Percentiles rank a stretch among this genome's conserved stretches.
Evolutionary conservation across 331 rosid genomes (phyloP).

Genomic region (Telfairia occidentalis): DNA sequence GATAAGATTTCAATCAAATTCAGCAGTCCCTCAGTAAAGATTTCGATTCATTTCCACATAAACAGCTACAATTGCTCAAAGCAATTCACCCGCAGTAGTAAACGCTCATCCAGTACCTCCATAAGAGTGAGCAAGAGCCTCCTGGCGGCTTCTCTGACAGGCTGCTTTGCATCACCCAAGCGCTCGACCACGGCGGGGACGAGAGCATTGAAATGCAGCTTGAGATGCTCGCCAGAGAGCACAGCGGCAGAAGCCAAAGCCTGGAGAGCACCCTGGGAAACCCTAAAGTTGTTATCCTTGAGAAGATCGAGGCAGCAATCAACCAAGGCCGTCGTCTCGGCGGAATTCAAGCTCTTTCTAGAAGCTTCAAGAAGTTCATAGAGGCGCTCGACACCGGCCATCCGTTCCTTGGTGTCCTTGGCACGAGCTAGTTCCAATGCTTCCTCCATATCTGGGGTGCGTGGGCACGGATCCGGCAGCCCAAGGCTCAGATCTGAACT

Average conservation of each 20-base stretch:
- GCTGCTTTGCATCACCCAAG: conserved; percentile 86
- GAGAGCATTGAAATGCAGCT: conserved; percentile 89
- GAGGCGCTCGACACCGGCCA: conserved; percentile 98
- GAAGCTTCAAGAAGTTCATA: conserved; percentile 85
- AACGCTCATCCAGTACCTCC: conserved; percentile 44
- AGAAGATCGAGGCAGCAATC: conserved; percentile 93
- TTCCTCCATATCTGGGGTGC: conserved; percentile 57
- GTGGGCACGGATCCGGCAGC: conserved; percentile 47
- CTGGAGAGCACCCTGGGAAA: conserved; percentile 95
- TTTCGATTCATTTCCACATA: not conserved
- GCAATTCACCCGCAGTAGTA: not conserved
- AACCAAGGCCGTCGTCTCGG: conserved; percentile 72
- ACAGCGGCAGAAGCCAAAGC: conserved; percentile 93
- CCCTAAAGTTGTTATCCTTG: conserved; percentile 84
- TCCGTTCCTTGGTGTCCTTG: conserved; percentile 85
- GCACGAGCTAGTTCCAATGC: conserved; percentile 87
- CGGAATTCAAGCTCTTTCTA: conserved; percentile 55
- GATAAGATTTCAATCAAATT: not conserved
- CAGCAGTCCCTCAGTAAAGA: not conserved
- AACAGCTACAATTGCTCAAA: not conserved
- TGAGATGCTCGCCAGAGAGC: conserved; percentile 88
- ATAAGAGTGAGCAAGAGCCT: conserved; percentile 88
- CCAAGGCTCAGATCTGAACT: conserved; percentile 54
- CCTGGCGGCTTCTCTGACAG: conserved; percentile 91
- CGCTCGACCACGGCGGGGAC: conserved; percentile 95